Evolutionary conservation across 768 basidiomycete species (phyloP).

Genomic region (Leccinellum albellum): DNA sequence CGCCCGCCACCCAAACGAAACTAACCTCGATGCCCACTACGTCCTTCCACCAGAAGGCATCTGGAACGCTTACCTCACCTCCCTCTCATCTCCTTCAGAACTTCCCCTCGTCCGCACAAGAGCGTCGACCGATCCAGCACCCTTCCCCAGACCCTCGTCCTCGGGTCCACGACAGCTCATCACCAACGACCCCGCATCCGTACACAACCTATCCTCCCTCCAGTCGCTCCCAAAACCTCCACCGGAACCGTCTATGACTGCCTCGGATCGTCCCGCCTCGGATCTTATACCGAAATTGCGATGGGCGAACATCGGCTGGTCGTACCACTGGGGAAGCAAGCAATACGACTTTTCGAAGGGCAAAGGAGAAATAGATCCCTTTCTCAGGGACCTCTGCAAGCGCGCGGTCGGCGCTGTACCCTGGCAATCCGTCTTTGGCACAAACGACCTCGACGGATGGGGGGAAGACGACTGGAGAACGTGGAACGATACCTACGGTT

Average conservation of each 20-base stretch:
- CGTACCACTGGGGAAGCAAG: conserved; percentile 96
- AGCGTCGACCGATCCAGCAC: conserved; percentile 19
- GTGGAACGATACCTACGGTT: conserved; percentile 82
- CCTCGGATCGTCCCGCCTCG: conserved; percentile 46
- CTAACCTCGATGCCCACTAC: conserved; percentile 89
- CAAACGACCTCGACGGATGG: conserved; percentile 42
- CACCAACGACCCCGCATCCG: conserved; percentile 65
- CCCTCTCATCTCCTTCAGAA: conserved; percentile 35
- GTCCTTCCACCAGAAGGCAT: conserved; percentile 67
- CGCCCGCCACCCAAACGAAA: conserved; percentile 77
- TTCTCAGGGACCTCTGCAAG: conserved; percentile 57
- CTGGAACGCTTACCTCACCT: conserved; percentile 59
- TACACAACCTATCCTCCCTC: conserved; percentile 51
- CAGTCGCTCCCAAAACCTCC: conserved; percentile 55
- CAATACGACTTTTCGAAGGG: conserved; percentile 85
- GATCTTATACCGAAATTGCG: conserved; percentile 72
- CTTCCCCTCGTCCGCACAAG: conserved; percentile 39
- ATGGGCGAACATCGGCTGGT: conserved; percentile 96
- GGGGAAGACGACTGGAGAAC: conserved; percentile 59
- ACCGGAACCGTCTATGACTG: conserved; percentile 60
- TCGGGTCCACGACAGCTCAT: conserved; percentile 64
- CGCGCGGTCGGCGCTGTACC: conserved; percentile 57
- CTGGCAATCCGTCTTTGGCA: conserved; percentile 65
- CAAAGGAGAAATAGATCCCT: conserved; percentile 56
- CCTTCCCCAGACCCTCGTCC: conserved; percentile 8